Evolutionary conservation across 1,284 basidiomycete genomes (phyloP), one percentile per base, ranked within the genome.

Genomic region (Trichosporon asahii): DNA sequence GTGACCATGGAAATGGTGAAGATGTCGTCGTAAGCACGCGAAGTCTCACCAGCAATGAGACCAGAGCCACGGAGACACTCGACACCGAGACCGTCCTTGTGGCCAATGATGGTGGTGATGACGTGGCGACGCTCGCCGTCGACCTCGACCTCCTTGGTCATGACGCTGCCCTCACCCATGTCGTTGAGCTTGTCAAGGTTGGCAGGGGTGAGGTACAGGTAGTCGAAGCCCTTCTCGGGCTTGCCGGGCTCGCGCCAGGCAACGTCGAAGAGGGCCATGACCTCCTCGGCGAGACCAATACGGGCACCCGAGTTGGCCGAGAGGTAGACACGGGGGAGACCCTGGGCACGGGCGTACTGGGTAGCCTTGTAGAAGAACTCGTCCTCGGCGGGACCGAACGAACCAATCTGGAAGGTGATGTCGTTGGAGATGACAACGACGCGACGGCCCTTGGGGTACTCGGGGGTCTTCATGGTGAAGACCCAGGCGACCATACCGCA

Each of bases 401-500:
- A 98, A 75, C 97, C 97, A 73, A 98, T 98, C 86, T 94, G 96
- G 87, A 90, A 96, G 23, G 97, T 99, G 84, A 99, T 99, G 80
- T 99, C 97, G 85, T 99, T 99, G 70, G 97, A 94, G 73, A 99
- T 89, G 68, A 95, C 90, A 11, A 99, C 91, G 1, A 91, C 88
- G 74, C 88, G 89, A 76, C 97, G 93, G 44, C 97, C 97, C 60
- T 88, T 85, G 66, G 94, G 94, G 85, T 89, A 98, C 85, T 99
- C 97, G 12, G 97, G 97, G 0, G 97, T 99, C 78, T 88, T 87
- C 76, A 98, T 87, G 5, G 90, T 95, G 86, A 94, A 95, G 37
- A 97, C 90, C 97, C 97, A 99, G 9, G 90, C 96, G 68, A 99
- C 93, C 96, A 99, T 99, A 80, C 97, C 97, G 80, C 93, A 94